These are phyloP conservation scores for Naganishia sp. DNA, from an alignment of 1,284 basidiomycete species.

Conservation along the genomic window DNA sequence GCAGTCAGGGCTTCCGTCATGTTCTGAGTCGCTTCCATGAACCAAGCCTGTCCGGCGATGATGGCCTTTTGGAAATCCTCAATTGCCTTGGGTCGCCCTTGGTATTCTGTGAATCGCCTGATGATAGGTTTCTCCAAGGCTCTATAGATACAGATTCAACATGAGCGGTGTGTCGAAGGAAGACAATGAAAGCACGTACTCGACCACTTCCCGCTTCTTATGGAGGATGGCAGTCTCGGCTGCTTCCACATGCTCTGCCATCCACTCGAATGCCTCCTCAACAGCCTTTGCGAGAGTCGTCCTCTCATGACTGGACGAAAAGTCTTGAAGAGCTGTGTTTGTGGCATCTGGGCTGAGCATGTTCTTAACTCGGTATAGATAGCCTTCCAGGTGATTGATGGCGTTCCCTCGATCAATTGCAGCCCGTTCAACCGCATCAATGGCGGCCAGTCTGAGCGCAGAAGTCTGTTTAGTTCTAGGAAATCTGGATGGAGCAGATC, in stretches of 20 bases:
- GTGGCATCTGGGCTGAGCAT: constrained; percentile 67
- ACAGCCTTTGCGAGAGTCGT: constrained; percentile 65
- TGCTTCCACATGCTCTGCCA: constrained; percentile 79
- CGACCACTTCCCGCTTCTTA: constrained; percentile 72
- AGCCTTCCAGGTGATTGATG: constrained; percentile 85
- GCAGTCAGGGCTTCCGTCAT: constrained; percentile 60
- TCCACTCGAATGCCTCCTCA: constrained; percentile 74
- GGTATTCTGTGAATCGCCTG: constrained; percentile 81
- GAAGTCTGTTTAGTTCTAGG: background rate
- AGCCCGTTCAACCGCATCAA: constrained; percentile 74
- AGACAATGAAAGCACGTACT: constrained; percentile 61
- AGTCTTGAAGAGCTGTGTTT: constrained; percentile 71
- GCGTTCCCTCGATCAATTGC: constrained; percentile 84
- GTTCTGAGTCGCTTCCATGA: constrained; percentile 71
- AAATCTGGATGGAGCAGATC: background rate
- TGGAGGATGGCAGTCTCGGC: constrained; percentile 74
- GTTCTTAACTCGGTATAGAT: constrained; percentile 86
- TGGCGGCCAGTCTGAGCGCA: constrained; percentile 65
- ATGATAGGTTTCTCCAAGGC: constrained; percentile 77
- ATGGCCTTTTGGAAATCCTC: constrained; percentile 68
- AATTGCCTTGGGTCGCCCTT: constrained; percentile 65
- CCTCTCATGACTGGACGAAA: constrained; percentile 72
- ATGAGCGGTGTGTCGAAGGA: background rate
- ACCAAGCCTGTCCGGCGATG: constrained; percentile 67
- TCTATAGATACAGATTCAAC: constrained; percentile 55